Percentiles rank a stretch among this genome's conserved stretches.
Conservation (phyloP, 352 stramenopile species). For the Phytopythium ostracodes region DNA sequence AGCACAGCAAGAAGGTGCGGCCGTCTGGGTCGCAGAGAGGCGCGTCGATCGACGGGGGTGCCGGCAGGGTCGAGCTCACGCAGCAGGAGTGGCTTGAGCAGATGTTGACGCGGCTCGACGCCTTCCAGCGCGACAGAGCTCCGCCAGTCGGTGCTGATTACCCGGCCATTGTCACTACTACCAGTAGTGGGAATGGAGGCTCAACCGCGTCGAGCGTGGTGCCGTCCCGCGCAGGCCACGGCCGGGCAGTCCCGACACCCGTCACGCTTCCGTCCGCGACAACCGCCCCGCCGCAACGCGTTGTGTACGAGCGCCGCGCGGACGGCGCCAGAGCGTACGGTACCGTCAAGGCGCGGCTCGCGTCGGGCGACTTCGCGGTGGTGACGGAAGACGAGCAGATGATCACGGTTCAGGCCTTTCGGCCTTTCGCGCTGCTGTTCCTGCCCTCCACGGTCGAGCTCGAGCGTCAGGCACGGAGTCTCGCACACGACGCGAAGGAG, state of each 20-base stretch:
- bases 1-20: constrained; percentile 68
- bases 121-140: constrained; percentile 18
- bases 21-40: constrained; percentile 17
- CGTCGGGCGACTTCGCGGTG: constrained; percentile 44
- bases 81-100: constrained; percentile 23
- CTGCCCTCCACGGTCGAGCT: constrained; percentile 56
- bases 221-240: not conserved
- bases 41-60: constrained; percentile 13
- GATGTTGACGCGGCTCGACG: constrained; percentile 30
- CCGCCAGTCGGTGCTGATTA: not conserved
- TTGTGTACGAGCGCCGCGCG: constrained; percentile 38
- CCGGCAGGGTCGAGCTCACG: constrained; percentile 13
- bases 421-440: constrained; percentile 41
- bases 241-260: constrained; percentile 13
- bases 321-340: constrained; percentile 49
- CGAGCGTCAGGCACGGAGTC: constrained; percentile 42
- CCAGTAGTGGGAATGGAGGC: not conserved
- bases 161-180: not conserved
- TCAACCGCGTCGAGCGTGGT: not conserved
- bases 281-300: constrained; percentile 11
- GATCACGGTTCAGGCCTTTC: constrained; percentile 50
- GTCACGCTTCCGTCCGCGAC: constrained; percentile 7
- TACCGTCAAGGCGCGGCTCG: constrained; percentile 44
- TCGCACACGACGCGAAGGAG: constrained; percentile 32
- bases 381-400: constrained; percentile 60